Evolutionary conservation across 345 rosid genomes (phyloP).

Genomic region (Acer campestre): DNA sequence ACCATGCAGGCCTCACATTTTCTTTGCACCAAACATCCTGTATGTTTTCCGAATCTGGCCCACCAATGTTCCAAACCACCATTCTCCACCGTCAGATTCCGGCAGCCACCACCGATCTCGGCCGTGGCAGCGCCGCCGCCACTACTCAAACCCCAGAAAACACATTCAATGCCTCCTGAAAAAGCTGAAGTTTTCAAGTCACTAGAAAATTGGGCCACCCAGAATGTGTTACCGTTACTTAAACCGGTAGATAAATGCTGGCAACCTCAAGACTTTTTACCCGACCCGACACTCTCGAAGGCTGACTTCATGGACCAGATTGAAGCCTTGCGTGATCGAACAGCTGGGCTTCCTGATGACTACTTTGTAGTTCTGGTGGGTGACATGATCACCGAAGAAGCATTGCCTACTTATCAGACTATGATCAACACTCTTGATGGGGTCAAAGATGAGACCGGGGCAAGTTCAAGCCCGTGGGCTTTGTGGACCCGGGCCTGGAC

Average conservation of each 20-base stretch:
- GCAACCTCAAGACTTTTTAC: conserved; percentile 65
- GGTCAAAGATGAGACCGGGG: conserved; percentile 75
- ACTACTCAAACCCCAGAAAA: conserved; percentile 34
- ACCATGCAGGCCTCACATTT: conserved; percentile 46
- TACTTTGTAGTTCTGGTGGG: conserved; percentile 78
- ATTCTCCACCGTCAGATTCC: conserved; percentile 13
- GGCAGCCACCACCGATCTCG: conserved; percentile 1
- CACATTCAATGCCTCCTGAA: conserved; percentile 68
- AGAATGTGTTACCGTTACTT: conserved; percentile 54
- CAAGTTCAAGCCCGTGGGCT: conserved; percentile 74
- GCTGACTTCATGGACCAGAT: conserved; percentile 62
- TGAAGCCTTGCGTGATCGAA: conserved; percentile 51
- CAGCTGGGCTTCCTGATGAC: conserved; percentile 62
- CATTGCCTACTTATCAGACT: conserved; percentile 73
- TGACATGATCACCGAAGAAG: conserved; percentile 88
- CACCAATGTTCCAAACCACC: conserved; percentile 9
- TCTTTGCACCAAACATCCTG: conserved; percentile 17
- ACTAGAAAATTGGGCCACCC: conserved; percentile 59
- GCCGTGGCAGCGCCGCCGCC: conserved; percentile 41
- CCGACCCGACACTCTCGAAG: conserved; percentile 41
- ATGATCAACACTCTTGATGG: conserved; percentile 78
- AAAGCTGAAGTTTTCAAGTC: conserved; percentile 65
- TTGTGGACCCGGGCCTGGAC: conserved; percentile 75
- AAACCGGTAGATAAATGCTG: conserved; percentile 77
- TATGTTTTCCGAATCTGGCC: conserved; percentile 13